Conservation (phyloP, 2,329 filamentous ascomycete genomes). For the Emergomyces orientalis region DNA sequence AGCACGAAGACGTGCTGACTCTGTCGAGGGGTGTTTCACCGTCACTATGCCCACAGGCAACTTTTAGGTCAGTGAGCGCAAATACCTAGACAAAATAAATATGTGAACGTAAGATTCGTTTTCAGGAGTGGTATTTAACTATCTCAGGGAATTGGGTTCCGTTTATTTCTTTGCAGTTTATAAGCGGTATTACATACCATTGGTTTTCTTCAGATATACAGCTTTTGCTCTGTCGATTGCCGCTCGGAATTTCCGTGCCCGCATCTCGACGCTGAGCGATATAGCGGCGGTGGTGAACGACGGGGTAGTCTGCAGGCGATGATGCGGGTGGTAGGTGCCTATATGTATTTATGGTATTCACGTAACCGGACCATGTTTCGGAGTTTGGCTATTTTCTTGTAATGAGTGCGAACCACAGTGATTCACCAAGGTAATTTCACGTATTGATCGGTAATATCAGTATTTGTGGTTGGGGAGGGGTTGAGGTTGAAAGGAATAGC, state of each 20-base stretch:
- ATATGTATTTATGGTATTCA: background rate
- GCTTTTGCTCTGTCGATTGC: conserved; percentile 15
- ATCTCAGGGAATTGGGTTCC: background rate
- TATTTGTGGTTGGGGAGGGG: background rate
- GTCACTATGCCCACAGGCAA: background rate
- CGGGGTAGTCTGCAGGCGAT: background rate
- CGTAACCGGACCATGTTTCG: background rate
- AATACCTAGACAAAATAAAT: background rate
- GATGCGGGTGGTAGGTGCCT: background rate
- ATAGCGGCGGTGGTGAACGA: conserved; percentile 1
- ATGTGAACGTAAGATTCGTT: background rate
- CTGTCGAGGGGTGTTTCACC: background rate
- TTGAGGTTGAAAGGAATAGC: background rate
- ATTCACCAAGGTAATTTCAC: background rate
- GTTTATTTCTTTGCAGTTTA: background rate
- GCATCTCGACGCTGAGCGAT: conserved; percentile 12
- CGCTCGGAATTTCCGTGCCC: conserved; percentile 13
- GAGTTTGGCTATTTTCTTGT: background rate
- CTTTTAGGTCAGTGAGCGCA: conserved; percentile 3
- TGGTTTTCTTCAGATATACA: conserved; percentile 10
- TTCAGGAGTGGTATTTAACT: background rate
- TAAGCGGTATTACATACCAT: conserved; percentile 3
- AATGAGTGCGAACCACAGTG: background rate
- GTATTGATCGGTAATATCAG: background rate
- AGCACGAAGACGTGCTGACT: conserved; percentile 23